Evolutionary conservation across 1,284 basidiomycete genomes (phyloP).

Genomic region (Cutaneotrichosporon mucoides): DNA sequence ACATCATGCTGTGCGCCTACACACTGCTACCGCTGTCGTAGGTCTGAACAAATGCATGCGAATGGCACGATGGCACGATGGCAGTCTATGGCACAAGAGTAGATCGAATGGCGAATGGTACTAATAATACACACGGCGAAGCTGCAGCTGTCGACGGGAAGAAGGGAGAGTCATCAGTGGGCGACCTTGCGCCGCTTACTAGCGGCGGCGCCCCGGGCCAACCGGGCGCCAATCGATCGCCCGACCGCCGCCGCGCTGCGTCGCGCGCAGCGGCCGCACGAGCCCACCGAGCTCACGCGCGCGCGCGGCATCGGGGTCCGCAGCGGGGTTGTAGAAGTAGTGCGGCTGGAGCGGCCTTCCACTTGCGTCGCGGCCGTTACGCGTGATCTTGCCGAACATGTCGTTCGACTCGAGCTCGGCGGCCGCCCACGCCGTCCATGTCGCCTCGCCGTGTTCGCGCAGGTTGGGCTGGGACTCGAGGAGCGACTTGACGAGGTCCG

Average conservation of each 20-base stretch:
- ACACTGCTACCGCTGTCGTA: no score
- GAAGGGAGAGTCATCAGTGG: no score
- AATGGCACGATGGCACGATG: no score
- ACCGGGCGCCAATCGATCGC: constrained; percentile 51
- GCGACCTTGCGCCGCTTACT: no score
- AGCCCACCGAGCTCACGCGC: constrained; percentile 46
- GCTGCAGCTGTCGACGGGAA: no score
- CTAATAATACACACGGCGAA: no score
- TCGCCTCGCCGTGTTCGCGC: constrained; percentile 35
- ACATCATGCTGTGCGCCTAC: no score
- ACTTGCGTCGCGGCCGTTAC: constrained; percentile 48
- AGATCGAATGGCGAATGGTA: no score
- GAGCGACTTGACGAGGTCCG: constrained; percentile 48
- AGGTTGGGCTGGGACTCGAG: constrained; percentile 47
- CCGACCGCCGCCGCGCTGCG: constrained; percentile 44
- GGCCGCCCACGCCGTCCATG: constrained; percentile 41
- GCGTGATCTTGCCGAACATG: constrained; percentile 49
- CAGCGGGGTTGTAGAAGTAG: constrained; percentile 47
- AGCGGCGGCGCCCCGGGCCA: constrained; percentile 36
- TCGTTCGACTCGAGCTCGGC: constrained; percentile 36
- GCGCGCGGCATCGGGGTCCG: constrained; percentile 43
- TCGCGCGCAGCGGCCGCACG: constrained; percentile 47
- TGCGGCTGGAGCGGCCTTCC: constrained; percentile 47
- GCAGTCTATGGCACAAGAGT: no score
- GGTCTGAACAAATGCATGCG: no score